These are phyloP conservation scores for Chytriomyces sp. DNA, from an alignment of 192 early-diverging fungal species.

Conservation along the genomic window DNA sequence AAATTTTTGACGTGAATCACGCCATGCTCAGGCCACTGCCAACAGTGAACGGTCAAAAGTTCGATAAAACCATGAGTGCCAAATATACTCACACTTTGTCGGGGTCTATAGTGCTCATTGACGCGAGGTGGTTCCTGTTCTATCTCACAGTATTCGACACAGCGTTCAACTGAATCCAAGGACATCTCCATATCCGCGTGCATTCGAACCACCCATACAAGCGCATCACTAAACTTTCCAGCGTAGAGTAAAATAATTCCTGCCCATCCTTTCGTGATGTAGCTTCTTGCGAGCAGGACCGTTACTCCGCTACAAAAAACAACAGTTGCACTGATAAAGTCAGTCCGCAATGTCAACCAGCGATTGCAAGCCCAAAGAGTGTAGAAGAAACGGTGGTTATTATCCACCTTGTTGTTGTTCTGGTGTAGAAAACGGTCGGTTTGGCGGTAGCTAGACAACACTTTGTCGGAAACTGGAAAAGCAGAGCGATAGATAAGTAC, in stretches of 20 bases:
- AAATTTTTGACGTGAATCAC: slow-evolving; percentile 36
- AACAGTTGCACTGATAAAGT: slow-evolving; percentile 25
- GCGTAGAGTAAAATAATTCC: slow-evolving; percentile 21
- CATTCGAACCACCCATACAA: slow-evolving; percentile 77
- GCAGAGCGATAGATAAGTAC: slow-evolving; percentile 45
- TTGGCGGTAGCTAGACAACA: slow-evolving; percentile 3
- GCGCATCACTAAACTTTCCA: slow-evolving; percentile 27
- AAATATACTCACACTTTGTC: not conserved
- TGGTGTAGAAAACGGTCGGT: slow-evolving; percentile 3
- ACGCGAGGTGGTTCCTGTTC: slow-evolving; percentile 76
- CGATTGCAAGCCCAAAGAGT: slow-evolving; percentile 15
- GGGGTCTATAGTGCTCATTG: slow-evolving; percentile 47
- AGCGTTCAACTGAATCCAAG: slow-evolving; percentile 79
- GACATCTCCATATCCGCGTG: slow-evolving; percentile 79
- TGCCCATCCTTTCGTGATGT: slow-evolving; percentile 74
- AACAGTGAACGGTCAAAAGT: not conserved
- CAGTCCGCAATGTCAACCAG: slow-evolving; percentile 33
- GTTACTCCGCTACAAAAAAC: slow-evolving; percentile 68
- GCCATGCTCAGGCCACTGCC: slow-evolving; percentile 43
- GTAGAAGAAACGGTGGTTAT: slow-evolving; percentile 28
- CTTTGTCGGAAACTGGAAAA: not conserved
- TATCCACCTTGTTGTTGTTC: slow-evolving; percentile 16
- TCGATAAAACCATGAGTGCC: not conserved
- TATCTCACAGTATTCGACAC: slow-evolving; percentile 76
- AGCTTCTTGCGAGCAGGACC: slow-evolving; percentile 59